These are phyloP conservation scores for Pseudozyma tsukubaensis DNA, from an alignment of 1,284 basidiomycete species.

Conservation along the genomic window DNA sequence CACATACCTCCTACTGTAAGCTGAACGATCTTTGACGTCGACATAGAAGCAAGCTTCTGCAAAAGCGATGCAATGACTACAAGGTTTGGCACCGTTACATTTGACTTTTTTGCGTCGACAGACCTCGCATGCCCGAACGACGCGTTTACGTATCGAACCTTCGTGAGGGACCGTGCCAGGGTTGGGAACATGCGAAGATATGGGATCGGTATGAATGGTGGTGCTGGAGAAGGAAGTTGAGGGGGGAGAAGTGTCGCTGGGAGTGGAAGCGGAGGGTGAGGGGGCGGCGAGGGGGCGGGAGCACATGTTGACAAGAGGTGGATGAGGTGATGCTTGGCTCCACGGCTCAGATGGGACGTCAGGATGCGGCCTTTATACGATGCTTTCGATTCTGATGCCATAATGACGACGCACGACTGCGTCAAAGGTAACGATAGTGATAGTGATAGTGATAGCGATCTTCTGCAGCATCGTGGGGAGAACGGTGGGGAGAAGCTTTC, in stretches of 20 bases:
- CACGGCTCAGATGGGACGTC: not conserved
- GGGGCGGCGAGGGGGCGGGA: slow-evolving; percentile 3
- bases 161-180: slow-evolving; percentile 6
- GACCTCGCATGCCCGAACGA: slow-evolving; percentile 50
- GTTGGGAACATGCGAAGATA: not conserved
- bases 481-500: not conserved
- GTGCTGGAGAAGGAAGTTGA: slow-evolving; percentile 1
- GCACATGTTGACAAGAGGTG: slow-evolving; percentile 9
- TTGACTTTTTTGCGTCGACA: slow-evolving; percentile 58
- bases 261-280: slow-evolving; percentile 8
- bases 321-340: not conserved
- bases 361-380: not conserved
- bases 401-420: not conserved
- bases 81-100: slow-evolving; percentile 54
- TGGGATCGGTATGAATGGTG: not conserved
- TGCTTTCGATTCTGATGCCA: not conserved
- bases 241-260: slow-evolving; percentile 9
- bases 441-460: not conserved
- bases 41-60: slow-evolving; percentile 48
- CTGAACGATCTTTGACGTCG: slow-evolving; percentile 44
- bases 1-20: slow-evolving; percentile 53
- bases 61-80: slow-evolving; percentile 48
- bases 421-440: not conserved
- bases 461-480: not conserved
- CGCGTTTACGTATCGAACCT: slow-evolving; percentile 39